These are phyloP conservation scores for Lolium multiflorum DNA, from an alignment of 176 grass and related monocot genomes.

Conservation along the genomic window DNA sequence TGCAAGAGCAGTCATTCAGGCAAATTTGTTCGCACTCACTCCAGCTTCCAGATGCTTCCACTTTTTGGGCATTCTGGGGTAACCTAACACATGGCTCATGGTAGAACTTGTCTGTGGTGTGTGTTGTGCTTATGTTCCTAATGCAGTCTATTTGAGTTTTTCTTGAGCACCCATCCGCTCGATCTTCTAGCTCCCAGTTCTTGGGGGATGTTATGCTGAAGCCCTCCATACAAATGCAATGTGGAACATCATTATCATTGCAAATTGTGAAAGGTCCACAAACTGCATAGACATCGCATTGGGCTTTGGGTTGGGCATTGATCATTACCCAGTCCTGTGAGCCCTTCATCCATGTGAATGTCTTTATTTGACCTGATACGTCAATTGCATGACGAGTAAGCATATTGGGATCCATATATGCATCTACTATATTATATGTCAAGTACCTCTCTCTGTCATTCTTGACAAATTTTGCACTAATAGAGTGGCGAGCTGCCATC, in stretches of 20 bases:
- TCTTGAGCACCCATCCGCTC: conserved; percentile 47
- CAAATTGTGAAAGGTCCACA: conserved; percentile 1
- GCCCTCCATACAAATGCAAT: neutral
- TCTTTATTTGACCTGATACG: neutral
- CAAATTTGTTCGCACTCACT: neutral
- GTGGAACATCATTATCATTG: neutral
- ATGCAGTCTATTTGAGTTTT: conserved; percentile 15
- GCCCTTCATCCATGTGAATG: too few relatives aligned
- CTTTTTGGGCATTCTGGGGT: neutral
- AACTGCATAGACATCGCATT: neutral
- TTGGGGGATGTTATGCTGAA: neutral
- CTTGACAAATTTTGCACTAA: conserved; percentile 22
- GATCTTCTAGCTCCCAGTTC: conserved; percentile 44
- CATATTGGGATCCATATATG: neutral
- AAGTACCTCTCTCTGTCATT: conserved; percentile 39
- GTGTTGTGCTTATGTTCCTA: neutral
- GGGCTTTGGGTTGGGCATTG: neutral
- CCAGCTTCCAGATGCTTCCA: neutral
- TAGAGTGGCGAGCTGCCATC: neutral
- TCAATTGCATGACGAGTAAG: neutral
- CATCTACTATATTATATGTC: conserved; percentile 19
- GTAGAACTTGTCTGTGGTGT: neutral
- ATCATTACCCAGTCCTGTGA: neutral
- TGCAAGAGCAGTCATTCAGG: neutral
- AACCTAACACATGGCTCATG: neutral